Base-by-base conservation (phyloP, 108 stramenopile genomes). In the Cyclotella atomus region DNA sequence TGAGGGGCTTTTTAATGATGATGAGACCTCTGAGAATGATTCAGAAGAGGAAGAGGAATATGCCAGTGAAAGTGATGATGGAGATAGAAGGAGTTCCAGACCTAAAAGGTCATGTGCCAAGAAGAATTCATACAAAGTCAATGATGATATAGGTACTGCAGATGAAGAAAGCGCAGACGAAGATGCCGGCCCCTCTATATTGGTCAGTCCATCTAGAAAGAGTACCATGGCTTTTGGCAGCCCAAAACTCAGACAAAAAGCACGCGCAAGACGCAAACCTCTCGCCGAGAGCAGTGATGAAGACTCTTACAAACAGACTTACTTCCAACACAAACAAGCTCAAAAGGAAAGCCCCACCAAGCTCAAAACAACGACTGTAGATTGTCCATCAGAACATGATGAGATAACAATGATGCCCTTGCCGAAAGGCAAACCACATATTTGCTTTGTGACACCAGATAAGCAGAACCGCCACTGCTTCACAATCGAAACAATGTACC, bases 401-500 rank as follows among this genome's bases (percentile, higher is more conserved):
- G 86, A 78, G 30, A 89, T 94, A 65, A 94, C 93, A 32, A 60
- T 57, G 59, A 84, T 84, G 61, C 44, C 46, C 8, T 59, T 91
- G 0, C 90, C 89, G 6, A 77, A 59, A 57, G 60, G 28, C 10
- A 71, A 66, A 34, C 70, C 76, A 10, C 93, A 94, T 53, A 73
- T 94, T 15, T 94, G 93, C 46, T 91, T 72, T 66, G 41, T 91
- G n/a, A 46, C 87, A 16, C 88, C 89, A 0, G 91, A 91, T 66
- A 86, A 84, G 1, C 52, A 67, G 43, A 74, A 74, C 9, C 76
- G 89, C 0, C 88, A 89, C 61, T 94, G 93, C 66, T 94, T 90
- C 70, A 63, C 86, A n/a, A 49, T 94, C n/a, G 85, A 88, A 19
- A 94, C 93, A n/a, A 59, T 94, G 44, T 85, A 87, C 33, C 73